Base-by-base conservation (phyloP, 1,284 basidiomycete species). In the Ceratobasidium papillatum region DNA sequence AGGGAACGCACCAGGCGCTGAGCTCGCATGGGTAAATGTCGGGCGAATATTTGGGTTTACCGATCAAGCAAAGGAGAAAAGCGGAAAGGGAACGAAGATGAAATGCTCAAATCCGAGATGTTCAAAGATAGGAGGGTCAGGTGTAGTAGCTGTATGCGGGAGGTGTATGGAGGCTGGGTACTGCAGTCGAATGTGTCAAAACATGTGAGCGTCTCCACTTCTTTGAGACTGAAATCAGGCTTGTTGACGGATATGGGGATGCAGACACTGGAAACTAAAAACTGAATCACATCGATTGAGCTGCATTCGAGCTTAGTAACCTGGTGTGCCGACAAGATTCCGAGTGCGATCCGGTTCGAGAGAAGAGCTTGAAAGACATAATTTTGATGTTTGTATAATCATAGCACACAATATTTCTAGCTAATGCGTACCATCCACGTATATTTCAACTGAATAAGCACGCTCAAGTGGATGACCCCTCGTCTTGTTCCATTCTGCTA, bases 21-120 rank as follows among this genome's bases (percentile, higher is more conserved):
- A 65, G 30, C 30, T 65, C n/a, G 63, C 63, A 36, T 65, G 63
- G 63, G 36, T 34, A 11, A 65, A 65, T 17, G 63, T 65, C 8
- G 63, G 63, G 25, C 32, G 36, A 32, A 65, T 51, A 36, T 65
- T 65, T 22, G 63, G 63, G 47, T 65, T 65, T 51, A 12, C 25
- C 7, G 63, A 65, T 1, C 25, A 2, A 11, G 45, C n/a, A 3
- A 19, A 19, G 36, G 58, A 41, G 8, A 32, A 61, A 22, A 61
- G 36, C 7, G 25, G 51, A 30, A 52, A 27, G 51, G 51, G 51
- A 1, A 30, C 36, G 5, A 19, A 61, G 58, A 41, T 9, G 19
- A 17, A 19, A 47, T 47, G 45, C 19, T 47, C 3, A 9, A 47
- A 47, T 47, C 45, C 45, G 19, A 47, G 45, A 19, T 19, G 45